These are phyloP conservation scores for Starmera pachycereana DNA, from an alignment of 805 yeast species.

Conservation along the genomic window DNA sequence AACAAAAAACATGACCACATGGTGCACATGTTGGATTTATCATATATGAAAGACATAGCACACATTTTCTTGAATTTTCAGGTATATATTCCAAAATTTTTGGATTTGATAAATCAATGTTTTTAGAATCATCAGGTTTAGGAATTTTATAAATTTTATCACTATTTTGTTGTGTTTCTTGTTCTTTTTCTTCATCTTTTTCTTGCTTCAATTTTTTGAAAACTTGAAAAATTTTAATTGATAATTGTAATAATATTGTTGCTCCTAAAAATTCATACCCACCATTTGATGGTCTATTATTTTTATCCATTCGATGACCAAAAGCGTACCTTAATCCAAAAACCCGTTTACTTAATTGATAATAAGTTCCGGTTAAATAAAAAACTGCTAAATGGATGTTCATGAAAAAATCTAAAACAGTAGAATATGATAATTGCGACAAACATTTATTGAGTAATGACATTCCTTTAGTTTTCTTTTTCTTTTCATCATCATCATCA, in stretches of 20 bases:
- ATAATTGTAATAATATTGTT: conserved; percentile 42
- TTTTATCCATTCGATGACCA: conserved; percentile 47
- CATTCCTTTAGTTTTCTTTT: conserved; percentile 4
- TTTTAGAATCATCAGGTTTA: conserved; percentile 2
- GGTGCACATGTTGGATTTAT: conserved; percentile 72
- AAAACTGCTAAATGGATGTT: conserved; percentile 73
- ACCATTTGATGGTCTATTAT: conserved; percentile 31
- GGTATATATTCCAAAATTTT: conserved; percentile 56
- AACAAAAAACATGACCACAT: conserved; percentile 92
- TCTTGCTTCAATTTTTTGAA: conserved; percentile 5
- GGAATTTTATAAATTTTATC: conserved; percentile 6
- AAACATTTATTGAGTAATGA: conserved; percentile 8
- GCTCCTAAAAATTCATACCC: conserved; percentile 73
- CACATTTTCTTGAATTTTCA: conserved; percentile 61
- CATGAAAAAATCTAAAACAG: conserved; percentile 39
- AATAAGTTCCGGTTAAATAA: conserved; percentile 75
- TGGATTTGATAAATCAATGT: conserved; percentile 49
- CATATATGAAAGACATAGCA: conserved; percentile 77
- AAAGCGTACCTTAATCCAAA: conserved; percentile 74
- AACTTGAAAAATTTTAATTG: conserved; percentile 25
- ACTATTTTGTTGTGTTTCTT: conserved; percentile 6
- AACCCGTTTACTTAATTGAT: conserved; percentile 64
- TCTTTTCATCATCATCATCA: conserved; percentile 9
- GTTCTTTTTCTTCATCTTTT: conserved; percentile 3
- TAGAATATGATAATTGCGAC: conserved; percentile 28